Conservation (phyloP, 2,329 filamentous ascomycete genomes). For the Colletotrichum sp. region DNA sequence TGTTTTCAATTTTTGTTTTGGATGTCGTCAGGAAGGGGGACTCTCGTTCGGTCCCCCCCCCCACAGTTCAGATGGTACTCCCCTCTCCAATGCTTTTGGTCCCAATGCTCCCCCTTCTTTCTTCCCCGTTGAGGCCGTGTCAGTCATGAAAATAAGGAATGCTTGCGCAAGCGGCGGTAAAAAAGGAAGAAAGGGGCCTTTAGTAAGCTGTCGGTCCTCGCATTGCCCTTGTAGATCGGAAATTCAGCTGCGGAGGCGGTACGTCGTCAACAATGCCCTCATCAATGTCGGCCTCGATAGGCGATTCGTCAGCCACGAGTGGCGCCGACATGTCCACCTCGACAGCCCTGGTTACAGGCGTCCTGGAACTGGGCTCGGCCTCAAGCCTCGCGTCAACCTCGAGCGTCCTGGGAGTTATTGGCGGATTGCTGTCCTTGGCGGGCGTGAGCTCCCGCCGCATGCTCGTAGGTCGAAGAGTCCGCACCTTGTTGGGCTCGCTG, state of each 20-base stretch:
- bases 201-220: constrained; percentile 18
- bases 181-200: neutral
- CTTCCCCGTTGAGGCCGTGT: constrained; percentile 12
- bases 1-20: neutral
- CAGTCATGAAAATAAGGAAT: constrained; percentile 5
- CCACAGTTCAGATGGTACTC: neutral
- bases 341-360: neutral
- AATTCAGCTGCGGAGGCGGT: constrained; percentile 42
- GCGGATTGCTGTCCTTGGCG: constrained; percentile 23
- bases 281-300: constrained; percentile 39
- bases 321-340: constrained; percentile 15
- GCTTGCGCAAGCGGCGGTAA: neutral
- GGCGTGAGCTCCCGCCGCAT: constrained; percentile 52
- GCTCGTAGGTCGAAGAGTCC: constrained; percentile 57
- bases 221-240: constrained; percentile 47
- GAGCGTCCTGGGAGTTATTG: constrained; percentile 25
- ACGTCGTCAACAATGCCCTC: constrained; percentile 44
- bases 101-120: neutral
- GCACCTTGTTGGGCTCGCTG: constrained; percentile 43
- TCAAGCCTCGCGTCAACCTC: constrained; percentile 34
- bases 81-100: neutral
- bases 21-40: neutral
- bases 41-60: neutral
- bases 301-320: constrained; percentile 10
- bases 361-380: constrained; percentile 17